phyloP scores from a whole-genome alignment of 306 rosid genomes.

The Dryas drummondii region DNA sequence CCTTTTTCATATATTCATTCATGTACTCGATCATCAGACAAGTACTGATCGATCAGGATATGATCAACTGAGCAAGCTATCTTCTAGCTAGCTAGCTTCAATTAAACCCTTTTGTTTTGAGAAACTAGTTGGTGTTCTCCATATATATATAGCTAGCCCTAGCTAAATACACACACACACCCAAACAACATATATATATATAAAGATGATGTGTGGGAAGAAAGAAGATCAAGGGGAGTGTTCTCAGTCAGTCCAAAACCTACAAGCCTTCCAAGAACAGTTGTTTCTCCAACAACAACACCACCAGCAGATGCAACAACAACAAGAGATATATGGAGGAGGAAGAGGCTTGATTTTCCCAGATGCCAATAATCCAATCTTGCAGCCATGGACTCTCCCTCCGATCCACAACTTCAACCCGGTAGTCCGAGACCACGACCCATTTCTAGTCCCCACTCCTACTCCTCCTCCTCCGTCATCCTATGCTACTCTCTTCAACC shows the following conservation, averaged over 20 bases:
- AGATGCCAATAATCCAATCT: constrained; percentile 36
- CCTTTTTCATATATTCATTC: neutral
- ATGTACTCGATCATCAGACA: too few relatives aligned
- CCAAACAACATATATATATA: neutral
- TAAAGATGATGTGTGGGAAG: constrained; percentile 49
- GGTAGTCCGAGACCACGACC: constrained; percentile 47
- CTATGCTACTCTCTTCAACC: constrained; percentile 51
- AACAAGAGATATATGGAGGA: constrained; percentile 33
- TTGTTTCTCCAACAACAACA: constrained; percentile 50
- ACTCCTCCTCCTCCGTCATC: constrained; percentile 37
- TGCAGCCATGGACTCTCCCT: constrained; percentile 68
- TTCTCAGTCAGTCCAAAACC: constrained; percentile 48
- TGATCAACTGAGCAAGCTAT: too few relatives aligned
- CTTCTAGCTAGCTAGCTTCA: too few relatives aligned
- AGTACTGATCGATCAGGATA: too few relatives aligned
- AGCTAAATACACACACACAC: neutral
- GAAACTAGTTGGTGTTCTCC: too few relatives aligned
- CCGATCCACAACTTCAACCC: constrained; percentile 61
- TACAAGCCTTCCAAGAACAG: constrained; percentile 65
- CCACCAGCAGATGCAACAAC: constrained; percentile 46
- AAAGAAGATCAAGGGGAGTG: constrained; percentile 63
- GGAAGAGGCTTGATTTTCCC: constrained; percentile 52
- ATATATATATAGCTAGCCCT: neutral
- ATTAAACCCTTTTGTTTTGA: too few relatives aligned
- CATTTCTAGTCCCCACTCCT: constrained; percentile 52